Conservation (phyloP, 2,329 filamentous ascomycete genomes). For the Lasiodiplodia theobromae region DNA sequence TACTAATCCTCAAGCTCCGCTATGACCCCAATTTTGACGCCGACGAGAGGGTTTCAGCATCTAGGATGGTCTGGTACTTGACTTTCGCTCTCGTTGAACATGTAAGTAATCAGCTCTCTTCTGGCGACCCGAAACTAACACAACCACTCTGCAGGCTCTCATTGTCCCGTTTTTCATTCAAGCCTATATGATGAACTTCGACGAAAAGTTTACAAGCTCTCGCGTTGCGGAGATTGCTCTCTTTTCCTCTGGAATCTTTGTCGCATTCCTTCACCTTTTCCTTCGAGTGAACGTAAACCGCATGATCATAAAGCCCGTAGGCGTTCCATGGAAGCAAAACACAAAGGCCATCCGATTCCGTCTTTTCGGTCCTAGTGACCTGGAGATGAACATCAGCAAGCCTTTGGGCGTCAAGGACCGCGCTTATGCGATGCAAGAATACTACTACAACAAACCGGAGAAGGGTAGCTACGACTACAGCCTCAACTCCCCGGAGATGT, state of each 20-base stretch:
- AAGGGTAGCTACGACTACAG: slow-evolving; percentile 46
- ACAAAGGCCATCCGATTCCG: slow-evolving; percentile 53
- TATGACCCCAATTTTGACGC: slow-evolving; percentile 62
- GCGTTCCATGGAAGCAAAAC: slow-evolving; percentile 51
- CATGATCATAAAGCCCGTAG: slow-evolving; percentile 60
- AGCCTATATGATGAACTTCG: slow-evolving; percentile 53
- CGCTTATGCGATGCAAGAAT: slow-evolving; percentile 27
- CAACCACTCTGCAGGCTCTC: slow-evolving; percentile 56
- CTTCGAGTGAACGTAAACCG: slow-evolving; percentile 68
- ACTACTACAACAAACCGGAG: slow-evolving; percentile 44
- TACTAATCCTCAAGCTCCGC: slow-evolving; percentile 66
- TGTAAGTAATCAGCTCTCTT: slow-evolving; percentile 55
- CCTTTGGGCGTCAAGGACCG: slow-evolving; percentile 45
- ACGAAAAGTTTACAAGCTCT: slow-evolving; percentile 59
- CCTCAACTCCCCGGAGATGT: slow-evolving; percentile 41
- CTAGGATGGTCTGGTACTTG: slow-evolving; percentile 74
- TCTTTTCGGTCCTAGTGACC: slow-evolving; percentile 53
- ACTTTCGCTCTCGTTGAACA: slow-evolving; percentile 63
- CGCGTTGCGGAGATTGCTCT: slow-evolving; percentile 71
- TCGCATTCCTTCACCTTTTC: slow-evolving; percentile 71
- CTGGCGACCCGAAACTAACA: slow-evolving; percentile 27
- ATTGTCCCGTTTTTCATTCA: slow-evolving; percentile 70
- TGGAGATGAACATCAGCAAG: slow-evolving; percentile 51
- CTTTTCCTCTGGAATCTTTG: slow-evolving; percentile 71
- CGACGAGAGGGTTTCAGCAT: slow-evolving; percentile 68